Percentiles rank a stretch among this genome's conserved stretches.
Evolutionary conservation across 2,329 filamentous ascomycete genomes (phyloP).

Genomic region (Sporothrix protearum): DNA sequence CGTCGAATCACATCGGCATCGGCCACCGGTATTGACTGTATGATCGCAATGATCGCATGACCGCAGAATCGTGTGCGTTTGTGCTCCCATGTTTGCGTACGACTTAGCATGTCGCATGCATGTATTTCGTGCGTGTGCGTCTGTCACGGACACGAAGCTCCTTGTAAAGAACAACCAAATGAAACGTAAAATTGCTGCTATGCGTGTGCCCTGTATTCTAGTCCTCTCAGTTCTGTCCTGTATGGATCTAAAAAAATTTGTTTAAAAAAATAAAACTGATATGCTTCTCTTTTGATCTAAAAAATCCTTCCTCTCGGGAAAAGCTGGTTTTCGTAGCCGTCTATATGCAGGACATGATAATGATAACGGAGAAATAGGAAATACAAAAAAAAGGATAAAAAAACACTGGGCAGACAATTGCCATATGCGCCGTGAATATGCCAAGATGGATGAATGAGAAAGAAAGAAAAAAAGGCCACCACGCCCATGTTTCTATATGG

Average conservation of each 20-base stretch:
- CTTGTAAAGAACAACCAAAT: neutral
- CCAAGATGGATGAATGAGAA: neutral
- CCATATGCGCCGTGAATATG: slow-evolving; percentile 6
- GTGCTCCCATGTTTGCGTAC: neutral
- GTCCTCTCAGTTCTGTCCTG: neutral
- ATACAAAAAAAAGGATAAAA: neutral
- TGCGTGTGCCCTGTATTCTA: neutral
- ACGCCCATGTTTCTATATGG: neutral
- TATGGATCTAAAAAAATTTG: neutral
- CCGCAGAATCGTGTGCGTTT: neutral
- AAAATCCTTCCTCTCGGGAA: neutral
- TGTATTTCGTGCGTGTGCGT: neutral
- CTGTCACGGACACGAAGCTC: too few relatives aligned
- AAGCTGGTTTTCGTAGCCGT: slow-evolving; percentile 5
- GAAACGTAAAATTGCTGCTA: neutral
- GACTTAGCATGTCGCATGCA: neutral
- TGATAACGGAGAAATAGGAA: neutral
- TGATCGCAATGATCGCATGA: neutral
- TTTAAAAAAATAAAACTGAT: neutral
- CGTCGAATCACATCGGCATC: neutral
- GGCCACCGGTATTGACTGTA: too few relatives aligned
- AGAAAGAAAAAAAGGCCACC: neutral
- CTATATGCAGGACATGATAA: neutral
- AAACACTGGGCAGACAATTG: neutral
- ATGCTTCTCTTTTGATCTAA: neutral